Evolutionary conservation across 176 grass and related monocot genomes (phyloP).

Genomic region (Carex pumila): DNA sequence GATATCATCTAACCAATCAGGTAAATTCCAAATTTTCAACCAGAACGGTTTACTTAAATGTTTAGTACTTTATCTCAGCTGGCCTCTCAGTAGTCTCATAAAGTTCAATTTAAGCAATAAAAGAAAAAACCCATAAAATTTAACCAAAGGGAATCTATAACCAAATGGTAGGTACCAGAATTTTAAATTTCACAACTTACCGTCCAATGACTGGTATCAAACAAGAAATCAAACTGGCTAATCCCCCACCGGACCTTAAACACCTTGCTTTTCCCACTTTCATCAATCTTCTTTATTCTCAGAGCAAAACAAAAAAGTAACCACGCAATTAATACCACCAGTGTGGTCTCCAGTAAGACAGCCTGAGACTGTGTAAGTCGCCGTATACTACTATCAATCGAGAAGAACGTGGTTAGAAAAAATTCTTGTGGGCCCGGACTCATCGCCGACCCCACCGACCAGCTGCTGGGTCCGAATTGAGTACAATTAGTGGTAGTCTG

Average conservation of each 20-base stretch:
- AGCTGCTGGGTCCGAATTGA: constrained; percentile 29
- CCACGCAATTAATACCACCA: constrained; percentile 55
- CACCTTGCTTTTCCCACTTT: constrained; percentile 25
- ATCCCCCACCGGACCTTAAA: constrained; percentile 65
- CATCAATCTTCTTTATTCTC: constrained; percentile 24
- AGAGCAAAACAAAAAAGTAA: constrained; percentile 55
- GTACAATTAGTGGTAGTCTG: constrained; percentile 22
- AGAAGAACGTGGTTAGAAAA: constrained; percentile 57
- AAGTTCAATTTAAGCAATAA: background rate
- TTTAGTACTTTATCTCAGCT: background rate
- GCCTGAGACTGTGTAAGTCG: constrained; percentile 93
- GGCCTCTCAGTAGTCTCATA: background rate
- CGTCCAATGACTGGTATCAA: constrained; percentile 67
- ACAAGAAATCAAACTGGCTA: constrained; percentile 71
- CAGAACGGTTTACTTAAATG: too few species aligned
- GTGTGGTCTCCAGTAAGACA: constrained; percentile 53
- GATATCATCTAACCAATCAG: background rate
- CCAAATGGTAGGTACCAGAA: background rate
- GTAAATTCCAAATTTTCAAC: background rate
- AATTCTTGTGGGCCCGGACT: constrained; percentile 35
- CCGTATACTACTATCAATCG: constrained; percentile 55
- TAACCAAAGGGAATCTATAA: background rate
- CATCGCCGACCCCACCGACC: constrained; percentile 58
- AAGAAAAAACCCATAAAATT: background rate
- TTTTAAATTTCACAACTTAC: constrained; percentile 20